phyloP scores from a whole-genome alignment of 2,329 filamentous ascomycete genomes.

The Blastomyces silverae region DNA sequence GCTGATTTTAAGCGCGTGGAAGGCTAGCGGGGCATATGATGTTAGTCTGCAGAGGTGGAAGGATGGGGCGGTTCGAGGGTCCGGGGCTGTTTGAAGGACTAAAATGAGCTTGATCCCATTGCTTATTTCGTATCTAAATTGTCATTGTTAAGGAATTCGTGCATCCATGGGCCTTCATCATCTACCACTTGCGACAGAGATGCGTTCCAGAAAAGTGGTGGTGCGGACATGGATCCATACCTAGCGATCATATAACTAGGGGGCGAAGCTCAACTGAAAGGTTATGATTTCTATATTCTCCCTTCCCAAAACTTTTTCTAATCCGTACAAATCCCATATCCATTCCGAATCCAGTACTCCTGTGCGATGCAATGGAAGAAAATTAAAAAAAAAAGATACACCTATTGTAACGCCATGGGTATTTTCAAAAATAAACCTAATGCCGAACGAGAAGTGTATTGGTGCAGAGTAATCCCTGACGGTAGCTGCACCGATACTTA shows the following conservation, averaged over 20 bases:
- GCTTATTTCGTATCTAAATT: background rate
- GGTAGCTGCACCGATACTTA: background rate
- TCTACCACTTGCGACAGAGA: background rate
- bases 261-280: background rate
- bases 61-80: slow-evolving; percentile 34
- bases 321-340: slow-evolving; percentile 3
- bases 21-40: slow-evolving; percentile 67
- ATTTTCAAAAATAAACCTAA: slow-evolving; percentile 10
- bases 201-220: background rate
- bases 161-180: background rate
- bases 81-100: slow-evolving; percentile 27
- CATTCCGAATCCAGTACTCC: slow-evolving; percentile 6
- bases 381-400: background rate
- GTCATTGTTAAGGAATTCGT: background rate
- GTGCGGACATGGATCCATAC: no score
- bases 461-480: background rate
- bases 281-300: background rate
- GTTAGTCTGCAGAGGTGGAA: slow-evolving; percentile 42
- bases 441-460: background rate
- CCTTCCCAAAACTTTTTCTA: slow-evolving; percentile 5
- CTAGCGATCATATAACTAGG: background rate
- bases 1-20: slow-evolving; percentile 87
- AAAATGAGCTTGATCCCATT: background rate
- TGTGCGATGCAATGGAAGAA: slow-evolving; percentile 7
- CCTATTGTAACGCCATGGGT: slow-evolving; percentile 4